phyloP scores from a whole-genome alignment of 176 grass and related monocot species.

The Hsuehochloa calcarea region DNA sequence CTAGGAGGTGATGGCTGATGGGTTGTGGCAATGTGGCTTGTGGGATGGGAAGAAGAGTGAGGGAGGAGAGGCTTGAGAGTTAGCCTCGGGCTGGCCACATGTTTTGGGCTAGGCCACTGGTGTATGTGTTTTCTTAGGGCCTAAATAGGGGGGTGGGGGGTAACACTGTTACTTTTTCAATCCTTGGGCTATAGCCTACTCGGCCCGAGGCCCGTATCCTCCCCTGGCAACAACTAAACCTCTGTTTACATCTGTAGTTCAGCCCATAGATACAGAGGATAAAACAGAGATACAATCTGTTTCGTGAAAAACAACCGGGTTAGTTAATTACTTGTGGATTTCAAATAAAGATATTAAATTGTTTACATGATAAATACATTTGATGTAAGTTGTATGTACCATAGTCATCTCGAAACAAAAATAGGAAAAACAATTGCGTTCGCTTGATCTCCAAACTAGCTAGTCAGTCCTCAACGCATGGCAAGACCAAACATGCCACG shows the following conservation, averaged over 20 bases:
- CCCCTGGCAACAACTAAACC: background rate
- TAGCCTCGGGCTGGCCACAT: too few relatives aligned
- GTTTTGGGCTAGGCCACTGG: too few relatives aligned
- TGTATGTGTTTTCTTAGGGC: too few relatives aligned
- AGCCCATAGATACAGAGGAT: background rate
- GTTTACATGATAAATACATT: background rate
- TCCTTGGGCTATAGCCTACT: too few relatives aligned
- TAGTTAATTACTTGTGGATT: background rate
- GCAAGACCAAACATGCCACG: background rate
- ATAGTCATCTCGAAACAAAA: background rate
- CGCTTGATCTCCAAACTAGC: background rate
- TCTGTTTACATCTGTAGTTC: background rate
- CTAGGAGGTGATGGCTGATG: too few relatives aligned
- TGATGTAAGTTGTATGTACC: background rate
- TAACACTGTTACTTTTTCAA: too few relatives aligned
- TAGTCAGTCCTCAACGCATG: background rate
- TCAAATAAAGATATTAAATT: too few relatives aligned
- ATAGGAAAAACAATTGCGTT: background rate
- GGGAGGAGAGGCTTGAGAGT: too few relatives aligned
- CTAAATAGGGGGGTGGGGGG: too few relatives aligned
- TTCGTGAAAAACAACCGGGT: background rate
- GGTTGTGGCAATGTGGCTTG: too few relatives aligned
- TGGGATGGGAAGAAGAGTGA: too few relatives aligned
- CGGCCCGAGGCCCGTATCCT: too few relatives aligned
- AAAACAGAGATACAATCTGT: background rate